Evolutionary conservation across 305 asterid genomes (phyloP).

Genomic region (Fraxinus ornus): DNA sequence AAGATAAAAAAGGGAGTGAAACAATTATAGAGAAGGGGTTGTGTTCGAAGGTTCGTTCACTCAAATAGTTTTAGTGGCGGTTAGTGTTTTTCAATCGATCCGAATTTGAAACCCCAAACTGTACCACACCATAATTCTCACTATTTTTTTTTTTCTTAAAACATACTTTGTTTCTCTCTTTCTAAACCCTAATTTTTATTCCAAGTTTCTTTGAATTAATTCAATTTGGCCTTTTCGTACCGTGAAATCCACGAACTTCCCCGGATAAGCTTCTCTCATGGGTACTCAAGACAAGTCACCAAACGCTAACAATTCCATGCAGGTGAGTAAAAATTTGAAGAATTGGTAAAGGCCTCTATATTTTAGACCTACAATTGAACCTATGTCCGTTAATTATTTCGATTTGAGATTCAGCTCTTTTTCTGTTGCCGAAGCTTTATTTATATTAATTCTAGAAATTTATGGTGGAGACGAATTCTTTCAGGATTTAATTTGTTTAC

Average conservation of each 20-base stretch:
- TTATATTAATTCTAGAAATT: neutral
- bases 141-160: neutral
- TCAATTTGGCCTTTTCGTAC: slow-evolving; percentile 23
- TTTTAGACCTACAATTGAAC: slow-evolving; percentile 13
- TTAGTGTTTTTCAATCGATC: slow-evolving; percentile 57
- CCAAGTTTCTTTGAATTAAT: slow-evolving; percentile 24
- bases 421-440: neutral
- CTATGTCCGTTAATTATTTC: neutral
- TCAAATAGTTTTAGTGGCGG: slow-evolving; percentile 42
- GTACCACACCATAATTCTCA: slow-evolving; percentile 13
- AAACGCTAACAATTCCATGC: slow-evolving; percentile 61
- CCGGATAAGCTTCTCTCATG: slow-evolving; percentile 36
- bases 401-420: neutral
- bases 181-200: slow-evolving; percentile 43
- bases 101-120: slow-evolving; percentile 26
- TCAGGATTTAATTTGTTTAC: neutral
- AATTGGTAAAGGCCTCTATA: neutral
- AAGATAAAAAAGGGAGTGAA: slow-evolving; percentile 10
- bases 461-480: neutral
- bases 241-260: slow-evolving; percentile 31
- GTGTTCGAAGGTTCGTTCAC: neutral
- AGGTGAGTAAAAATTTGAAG: slow-evolving; percentile 43
- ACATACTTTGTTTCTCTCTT: neutral
- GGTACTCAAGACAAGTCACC: slow-evolving; percentile 78
- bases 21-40: slow-evolving; percentile 23